Evolutionary conservation across 768 basidiomycete genomes (phyloP).

Genomic region (Mycena filopes): DNA sequence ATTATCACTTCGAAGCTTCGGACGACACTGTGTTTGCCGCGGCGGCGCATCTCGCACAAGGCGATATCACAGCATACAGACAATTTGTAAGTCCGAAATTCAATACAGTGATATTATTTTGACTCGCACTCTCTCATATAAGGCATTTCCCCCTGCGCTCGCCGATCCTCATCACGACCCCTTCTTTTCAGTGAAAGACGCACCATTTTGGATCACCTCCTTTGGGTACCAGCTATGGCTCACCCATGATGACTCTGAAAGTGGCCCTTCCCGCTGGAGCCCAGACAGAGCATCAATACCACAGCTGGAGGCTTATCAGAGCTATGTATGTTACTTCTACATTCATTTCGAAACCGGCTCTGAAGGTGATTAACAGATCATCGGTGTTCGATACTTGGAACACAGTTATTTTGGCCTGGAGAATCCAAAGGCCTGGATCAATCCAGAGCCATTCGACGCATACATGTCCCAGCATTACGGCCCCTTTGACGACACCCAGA

Average conservation of each 20-base stretch:
- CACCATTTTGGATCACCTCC: background rate
- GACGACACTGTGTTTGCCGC: constrained; percentile 1
- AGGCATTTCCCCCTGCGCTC: background rate
- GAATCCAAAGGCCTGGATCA: constrained; percentile 2
- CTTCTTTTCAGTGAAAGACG: constrained; percentile 6
- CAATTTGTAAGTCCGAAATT: constrained; percentile 11
- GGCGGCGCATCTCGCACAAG: background rate
- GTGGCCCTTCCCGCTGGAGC: background rate
- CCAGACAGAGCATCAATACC: background rate
- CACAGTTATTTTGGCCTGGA: no score
- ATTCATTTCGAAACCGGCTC: no score
- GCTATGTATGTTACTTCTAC: background rate
- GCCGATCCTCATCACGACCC: background rate
- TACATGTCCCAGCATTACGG: background rate
- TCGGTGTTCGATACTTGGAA: no score
- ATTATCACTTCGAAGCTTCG: no score
- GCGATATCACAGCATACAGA: constrained; percentile 10
- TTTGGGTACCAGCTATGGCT: background rate
- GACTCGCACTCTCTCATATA: background rate
- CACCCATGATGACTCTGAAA: background rate
- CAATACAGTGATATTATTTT: no score
- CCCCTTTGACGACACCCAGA: no score
- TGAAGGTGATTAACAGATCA: no score
- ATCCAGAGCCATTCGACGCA: background rate
- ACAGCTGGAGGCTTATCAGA: background rate